Evolutionary conservation across 805 yeast genomes (phyloP).

Genomic region (Ogataea polymorpha): DNA sequence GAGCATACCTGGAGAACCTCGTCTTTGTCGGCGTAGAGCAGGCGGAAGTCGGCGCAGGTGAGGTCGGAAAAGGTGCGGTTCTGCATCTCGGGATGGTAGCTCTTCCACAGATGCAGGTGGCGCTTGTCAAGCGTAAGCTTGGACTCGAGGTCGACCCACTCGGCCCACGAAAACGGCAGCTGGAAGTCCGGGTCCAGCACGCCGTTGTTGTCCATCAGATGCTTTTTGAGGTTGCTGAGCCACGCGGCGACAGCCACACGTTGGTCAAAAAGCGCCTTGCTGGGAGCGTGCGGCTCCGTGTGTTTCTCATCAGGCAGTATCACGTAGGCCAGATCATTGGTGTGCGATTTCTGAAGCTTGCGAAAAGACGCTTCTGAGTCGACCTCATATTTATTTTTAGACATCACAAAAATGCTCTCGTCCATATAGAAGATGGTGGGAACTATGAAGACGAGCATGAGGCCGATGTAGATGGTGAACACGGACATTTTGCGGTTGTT

Average conservation of each 20-base stretch:
- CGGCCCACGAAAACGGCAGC: slow-evolving; percentile 35
- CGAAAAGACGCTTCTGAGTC: slow-evolving; percentile 13
- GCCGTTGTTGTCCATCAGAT: slow-evolving; percentile 18
- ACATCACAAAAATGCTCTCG: slow-evolving; percentile 9
- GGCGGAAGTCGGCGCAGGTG: slow-evolving; percentile 20
- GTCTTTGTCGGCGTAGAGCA: slow-evolving; percentile 10
- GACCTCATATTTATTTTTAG: slow-evolving; percentile 10
- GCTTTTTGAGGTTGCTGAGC: slow-evolving; percentile 18
- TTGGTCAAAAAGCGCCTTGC: slow-evolving; percentile 27
- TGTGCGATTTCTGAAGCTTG: slow-evolving; percentile 13
- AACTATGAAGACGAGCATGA: slow-evolving; percentile 15
- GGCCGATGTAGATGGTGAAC: slow-evolving; percentile 13
- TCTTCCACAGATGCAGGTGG: slow-evolving; percentile 10
- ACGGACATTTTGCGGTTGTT: slow-evolving; percentile 12
- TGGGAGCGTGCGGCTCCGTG: not conserved
- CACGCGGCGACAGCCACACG: slow-evolving; percentile 33
- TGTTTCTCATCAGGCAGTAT: slow-evolving; percentile 55
- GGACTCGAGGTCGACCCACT: slow-evolving; percentile 28
- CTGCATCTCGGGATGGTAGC: slow-evolving; percentile 5
- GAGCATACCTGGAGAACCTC: slow-evolving; percentile 7
- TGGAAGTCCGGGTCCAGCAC: slow-evolving; percentile 22
- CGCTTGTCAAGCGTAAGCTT: slow-evolving; percentile 16
- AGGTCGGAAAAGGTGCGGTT: slow-evolving; percentile 8
- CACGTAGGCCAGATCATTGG: slow-evolving; percentile 42
- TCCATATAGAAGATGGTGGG: slow-evolving; percentile 21